Evolutionary conservation across 2,329 filamentous ascomycete genomes (phyloP).

Genomic region (Arthrobotrys sphaeroides): DNA sequence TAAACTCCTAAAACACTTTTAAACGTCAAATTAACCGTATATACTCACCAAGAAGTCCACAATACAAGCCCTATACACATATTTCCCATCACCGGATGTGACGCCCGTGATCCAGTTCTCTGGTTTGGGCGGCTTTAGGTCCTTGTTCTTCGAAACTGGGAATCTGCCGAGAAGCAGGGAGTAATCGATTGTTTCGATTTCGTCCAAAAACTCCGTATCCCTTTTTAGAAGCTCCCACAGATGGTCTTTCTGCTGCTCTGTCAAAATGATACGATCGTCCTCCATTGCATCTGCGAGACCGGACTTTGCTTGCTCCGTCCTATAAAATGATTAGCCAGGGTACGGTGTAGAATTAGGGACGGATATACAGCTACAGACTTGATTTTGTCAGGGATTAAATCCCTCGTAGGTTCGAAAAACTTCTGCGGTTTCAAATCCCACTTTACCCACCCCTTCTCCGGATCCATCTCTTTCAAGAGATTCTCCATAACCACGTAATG

Average conservation of each 20-base stretch:
- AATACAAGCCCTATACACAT: slow-evolving; percentile 57
- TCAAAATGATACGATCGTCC: slow-evolving; percentile 54
- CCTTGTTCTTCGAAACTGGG: slow-evolving; percentile 54
- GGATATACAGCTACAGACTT: slow-evolving; percentile 2
- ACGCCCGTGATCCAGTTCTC: slow-evolving; percentile 55
- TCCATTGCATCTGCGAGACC: slow-evolving; percentile 57
- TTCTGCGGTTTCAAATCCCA: slow-evolving; percentile 58
- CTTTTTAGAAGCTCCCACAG: slow-evolving; percentile 55
- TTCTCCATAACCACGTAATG: slow-evolving; percentile 58
- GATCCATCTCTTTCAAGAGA: slow-evolving; percentile 55
- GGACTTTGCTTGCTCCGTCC: slow-evolving; percentile 55
- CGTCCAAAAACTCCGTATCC: slow-evolving; percentile 57
- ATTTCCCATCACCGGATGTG: slow-evolving; percentile 57
- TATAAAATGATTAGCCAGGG: slow-evolving; percentile 14
- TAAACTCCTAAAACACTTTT: too few relatives aligned
- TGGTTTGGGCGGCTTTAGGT: slow-evolving; percentile 37
- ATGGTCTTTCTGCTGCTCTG: slow-evolving; percentile 50
- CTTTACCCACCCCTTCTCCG: slow-evolving; percentile 55
- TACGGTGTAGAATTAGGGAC: background rate
- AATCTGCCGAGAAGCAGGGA: slow-evolving; percentile 57
- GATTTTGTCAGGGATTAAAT: slow-evolving; percentile 56
- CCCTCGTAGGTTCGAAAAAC: slow-evolving; percentile 57
- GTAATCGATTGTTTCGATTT: slow-evolving; percentile 57
- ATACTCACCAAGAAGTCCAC: slow-evolving; percentile 56
- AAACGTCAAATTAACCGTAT: background rate